Evolutionary conservation across 106 monocot genomes (phyloP), one percentile per base, ranked within the genome.

Genomic region (Acorus gramineus): DNA sequence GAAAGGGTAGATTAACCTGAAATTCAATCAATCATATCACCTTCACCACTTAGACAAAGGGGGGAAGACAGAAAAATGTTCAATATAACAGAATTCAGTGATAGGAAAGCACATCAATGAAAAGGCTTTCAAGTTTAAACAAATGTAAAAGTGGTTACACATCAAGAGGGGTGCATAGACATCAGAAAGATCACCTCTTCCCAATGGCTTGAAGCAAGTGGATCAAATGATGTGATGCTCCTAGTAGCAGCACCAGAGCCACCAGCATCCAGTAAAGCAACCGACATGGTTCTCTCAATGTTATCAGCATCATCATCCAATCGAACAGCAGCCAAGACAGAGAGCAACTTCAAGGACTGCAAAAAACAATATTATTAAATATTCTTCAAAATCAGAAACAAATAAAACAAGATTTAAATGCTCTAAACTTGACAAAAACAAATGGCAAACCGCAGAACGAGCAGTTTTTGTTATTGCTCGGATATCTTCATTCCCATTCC

Each of bases 401-500:
- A 56, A 10, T 55, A 42, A 9, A 4, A 11, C 42, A 9, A 48
- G 10, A 50, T 2, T 48, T 4, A 50, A 8, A 10, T 13, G 10
- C 11, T 2, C 28, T 5, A 2, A n/a, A 64, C 10, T 13, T 11
- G 50, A 54, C 45, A 14, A 57, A 52, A 2, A 44, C 56, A 6
- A 55, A 42, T 57, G 44, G 64, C 78, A 65, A 83, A 96, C 95
- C 46, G 85, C 80, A 71, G 78, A 78, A 1, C 95, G 87, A 74
- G 95, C 95, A 55, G 76, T 69, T 82, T 90, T 90, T 28, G 90
- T 96, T 9, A 90, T 96, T 47, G 85, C 76, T 83, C 77, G 80
- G 47, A 96, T 96, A 61, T 96, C 90, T 79, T 96, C 90, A 49
- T 90, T 90, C 8, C 87, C 90, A 12, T 86, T 96, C 95, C 87